Base-by-base conservation (phyloP, 805 yeast genomes). In the Clavispora asparagi region DNA sequence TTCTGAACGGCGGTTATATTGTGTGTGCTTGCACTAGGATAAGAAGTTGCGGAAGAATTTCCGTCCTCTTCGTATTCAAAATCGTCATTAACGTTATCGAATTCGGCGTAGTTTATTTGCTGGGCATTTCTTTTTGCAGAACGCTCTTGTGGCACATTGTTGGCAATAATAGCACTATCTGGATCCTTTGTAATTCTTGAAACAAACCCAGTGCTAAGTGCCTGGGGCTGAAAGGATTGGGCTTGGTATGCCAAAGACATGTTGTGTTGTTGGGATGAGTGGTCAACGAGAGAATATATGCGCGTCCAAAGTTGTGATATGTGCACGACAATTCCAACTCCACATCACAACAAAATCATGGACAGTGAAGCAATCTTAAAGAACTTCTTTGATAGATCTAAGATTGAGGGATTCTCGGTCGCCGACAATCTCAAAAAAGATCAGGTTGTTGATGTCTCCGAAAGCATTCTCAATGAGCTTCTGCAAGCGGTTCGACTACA, bases 61-160 rank as follows among this genome's bases (percentile, higher is more conserved):
- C 25, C 26, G 16, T 52, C 55, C 31, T 64, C 71, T 40, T 68
- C 73, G 45, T 55, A 58, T 27, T 67, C 72, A 40, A 54, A 55
- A 46, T 65, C 80, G 46, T 77, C 76, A 52, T 82, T 82, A 42
- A 78, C 81, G 51, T 68, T 67, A 43, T 87, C 96, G 48, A 81
- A 75, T 61, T 89, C 97, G 0, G 96, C 94, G 59, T 90, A 90
- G 61, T 86, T 87, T 43, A 87, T 80, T 41, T 82, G 84, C 33
- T 77, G 77, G 10, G 87, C 82, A 37, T 74, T 68, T 55, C 96
- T 73, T 62, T 88, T 89, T 30, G 89, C 83, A 28, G 84, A 77
- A 53, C 97, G 77, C 3, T 90, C 80, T 2, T 88, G 87, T 23
- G 85, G 83, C 1, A 89, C 85, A 2, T 88, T 78, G 32, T 61